phyloP scores from a whole-genome alignment of 2,329 filamentous ascomycete species.

The Beauveria sp. region DNA sequence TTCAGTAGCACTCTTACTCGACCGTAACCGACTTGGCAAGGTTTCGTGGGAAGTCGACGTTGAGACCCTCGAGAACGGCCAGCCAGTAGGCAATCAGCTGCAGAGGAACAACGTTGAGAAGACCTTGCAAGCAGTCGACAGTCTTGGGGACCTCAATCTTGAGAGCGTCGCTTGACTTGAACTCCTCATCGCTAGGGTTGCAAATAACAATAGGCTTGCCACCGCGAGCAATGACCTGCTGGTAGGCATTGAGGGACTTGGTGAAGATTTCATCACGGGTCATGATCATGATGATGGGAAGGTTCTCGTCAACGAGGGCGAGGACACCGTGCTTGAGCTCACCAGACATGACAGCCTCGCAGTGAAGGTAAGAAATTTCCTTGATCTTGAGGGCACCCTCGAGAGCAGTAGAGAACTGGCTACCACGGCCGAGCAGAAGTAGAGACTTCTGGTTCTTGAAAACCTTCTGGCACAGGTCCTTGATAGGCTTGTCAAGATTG shows the following conservation, averaged over 20 bases:
- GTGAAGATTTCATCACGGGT: conserved; percentile 93
- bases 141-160: conserved; percentile 97
- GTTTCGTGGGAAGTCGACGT: conserved; percentile 98
- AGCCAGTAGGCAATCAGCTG: conserved; percentile 99
- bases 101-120: conserved; percentile 94
- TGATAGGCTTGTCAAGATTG: conserved; percentile 86
- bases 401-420: conserved; percentile 92
- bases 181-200: conserved; percentile 84
- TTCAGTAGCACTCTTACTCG: conserved; percentile 55
- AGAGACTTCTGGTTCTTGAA: conserved; percentile 98
- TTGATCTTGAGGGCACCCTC: conserved; percentile 99
- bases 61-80: conserved; percentile 88
- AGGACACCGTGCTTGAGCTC: conserved; percentile 98
- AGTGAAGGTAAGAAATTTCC: conserved; percentile 99
- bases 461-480: conserved; percentile 82
- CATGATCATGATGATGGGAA: conserved; percentile 99
- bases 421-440: conserved; percentile 85
- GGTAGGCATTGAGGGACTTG: conserved; percentile 99
- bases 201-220: conserved; percentile 98
- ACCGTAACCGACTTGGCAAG: conserved; percentile 98
- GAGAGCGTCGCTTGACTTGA: conserved; percentile 79
- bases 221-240: conserved; percentile 94
- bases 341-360: conserved; percentile 99
- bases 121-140: conserved; percentile 89
- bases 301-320: conserved; percentile 93